These are phyloP conservation scores for Chaetomidium leptoderma DNA, from an alignment of 495 filamentous ascomycete species.

Conservation along the genomic window DNA sequence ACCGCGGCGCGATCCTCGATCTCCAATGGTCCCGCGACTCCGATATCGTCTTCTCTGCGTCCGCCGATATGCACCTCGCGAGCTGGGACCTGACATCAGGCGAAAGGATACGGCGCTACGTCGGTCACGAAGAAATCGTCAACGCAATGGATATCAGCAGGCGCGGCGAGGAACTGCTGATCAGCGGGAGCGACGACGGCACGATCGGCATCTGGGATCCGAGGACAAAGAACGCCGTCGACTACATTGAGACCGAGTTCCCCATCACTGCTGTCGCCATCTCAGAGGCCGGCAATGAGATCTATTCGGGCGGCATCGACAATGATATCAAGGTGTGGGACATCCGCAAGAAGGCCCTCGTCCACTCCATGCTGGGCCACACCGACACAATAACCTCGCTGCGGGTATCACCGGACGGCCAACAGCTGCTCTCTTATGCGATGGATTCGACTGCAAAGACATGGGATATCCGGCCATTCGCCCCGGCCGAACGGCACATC, in stretches of 20 bases:
- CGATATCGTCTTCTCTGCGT: slow-evolving; percentile 84
- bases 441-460: slow-evolving; percentile 91
- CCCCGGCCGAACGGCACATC: slow-evolving; percentile 77
- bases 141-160: slow-evolving; percentile 84
- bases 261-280: slow-evolving; percentile 89
- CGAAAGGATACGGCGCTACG: slow-evolving; percentile 78
- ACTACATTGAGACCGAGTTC: slow-evolving; percentile 86
- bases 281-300: slow-evolving; percentile 88
- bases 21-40: slow-evolving; percentile 96
- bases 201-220: slow-evolving; percentile 97
- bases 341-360: slow-evolving; percentile 79
- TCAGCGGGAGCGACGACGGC: slow-evolving; percentile 89
- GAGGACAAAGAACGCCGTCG: slow-evolving; percentile 79
- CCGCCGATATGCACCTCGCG: slow-evolving; percentile 84
- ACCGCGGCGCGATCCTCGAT: slow-evolving; percentile 86
- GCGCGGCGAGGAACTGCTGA: slow-evolving; percentile 81
- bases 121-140: slow-evolving; percentile 90
- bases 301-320: slow-evolving; percentile 93
- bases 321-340: slow-evolving; percentile 98
- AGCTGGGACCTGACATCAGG: slow-evolving; percentile 94
- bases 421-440: slow-evolving; percentile 83
- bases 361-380: slow-evolving; percentile 85
- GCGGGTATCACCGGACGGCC: slow-evolving; percentile 83
- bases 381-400: slow-evolving; percentile 89
- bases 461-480: slow-evolving; percentile 96